Percentiles rank a stretch among this genome's conserved stretches.
These are phyloP conservation scores for barley (Hordeum vulgare) DNA, from an alignment of 176 grass and related monocot genomes.

Conservation along the genomic window DNA sequence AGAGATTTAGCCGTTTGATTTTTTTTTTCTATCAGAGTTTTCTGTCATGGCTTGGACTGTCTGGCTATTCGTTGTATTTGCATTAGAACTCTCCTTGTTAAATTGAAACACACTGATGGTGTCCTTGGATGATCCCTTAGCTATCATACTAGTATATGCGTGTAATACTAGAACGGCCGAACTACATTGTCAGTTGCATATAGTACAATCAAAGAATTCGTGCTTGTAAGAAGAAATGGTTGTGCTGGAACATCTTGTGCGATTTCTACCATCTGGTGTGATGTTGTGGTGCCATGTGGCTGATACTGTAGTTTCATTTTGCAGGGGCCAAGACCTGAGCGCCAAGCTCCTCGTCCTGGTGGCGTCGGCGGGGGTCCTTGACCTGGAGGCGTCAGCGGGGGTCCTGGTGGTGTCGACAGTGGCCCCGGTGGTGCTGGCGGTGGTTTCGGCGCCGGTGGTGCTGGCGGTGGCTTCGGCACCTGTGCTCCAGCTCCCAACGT, in stretches of 20 bases:
- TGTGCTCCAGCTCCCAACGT: neutral
- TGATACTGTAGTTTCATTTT: neutral
- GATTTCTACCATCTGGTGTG: neutral
- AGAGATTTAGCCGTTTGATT: too few relatives aligned
- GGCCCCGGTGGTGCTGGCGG: too few relatives aligned
- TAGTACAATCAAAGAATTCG: too few relatives aligned
- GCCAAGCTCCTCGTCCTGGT: slow-evolving; percentile 20
- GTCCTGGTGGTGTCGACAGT: neutral
- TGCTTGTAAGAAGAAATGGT: too few relatives aligned
- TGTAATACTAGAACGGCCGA: neutral
- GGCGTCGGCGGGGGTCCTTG: neutral
- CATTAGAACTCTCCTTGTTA: too few relatives aligned
- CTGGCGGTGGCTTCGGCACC: neutral
- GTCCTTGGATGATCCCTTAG: too few relatives aligned
- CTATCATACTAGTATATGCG: too few relatives aligned
- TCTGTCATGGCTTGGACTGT: neutral
- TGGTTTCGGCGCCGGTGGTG: neutral
- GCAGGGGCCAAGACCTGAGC: slow-evolving; percentile 19
- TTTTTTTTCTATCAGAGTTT: neutral
- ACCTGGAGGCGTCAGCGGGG: neutral
- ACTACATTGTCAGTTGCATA: too few relatives aligned
- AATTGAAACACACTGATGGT: too few relatives aligned
- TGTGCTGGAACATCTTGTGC: neutral
- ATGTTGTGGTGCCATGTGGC: neutral
- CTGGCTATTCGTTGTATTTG: neutral